Evolutionary conservation across 192 early-diverging fungal genomes (phyloP).

Genomic region (Coemansia asiatica): DNA sequence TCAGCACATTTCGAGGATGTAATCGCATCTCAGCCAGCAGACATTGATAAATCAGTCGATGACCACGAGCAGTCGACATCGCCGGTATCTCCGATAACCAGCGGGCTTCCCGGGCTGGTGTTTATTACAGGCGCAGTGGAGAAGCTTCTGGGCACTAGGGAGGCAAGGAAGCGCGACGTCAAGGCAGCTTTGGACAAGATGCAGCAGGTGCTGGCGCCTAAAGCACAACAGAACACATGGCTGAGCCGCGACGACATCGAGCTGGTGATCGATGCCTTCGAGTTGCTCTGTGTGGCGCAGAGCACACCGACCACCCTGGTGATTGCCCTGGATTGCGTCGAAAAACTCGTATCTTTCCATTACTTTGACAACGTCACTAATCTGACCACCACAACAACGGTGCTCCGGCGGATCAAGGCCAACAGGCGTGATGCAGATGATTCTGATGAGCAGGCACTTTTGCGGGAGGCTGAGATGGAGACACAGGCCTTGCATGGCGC

Average conservation of each 20-base stretch:
- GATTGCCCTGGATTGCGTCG: constrained; percentile 79
- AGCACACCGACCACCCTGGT: constrained; percentile 58
- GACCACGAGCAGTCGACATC: not conserved
- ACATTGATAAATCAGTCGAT: not conserved
- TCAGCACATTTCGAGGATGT: not conserved
- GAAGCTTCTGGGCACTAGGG: constrained; percentile 59
- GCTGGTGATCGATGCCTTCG: constrained; percentile 66
- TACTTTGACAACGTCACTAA: constrained; percentile 54
- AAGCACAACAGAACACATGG: constrained; percentile 14
- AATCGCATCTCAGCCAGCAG: no score
- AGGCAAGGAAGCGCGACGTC: constrained; percentile 56
- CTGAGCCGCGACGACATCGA: constrained; percentile 29
- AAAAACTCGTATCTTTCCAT: constrained; percentile 71
- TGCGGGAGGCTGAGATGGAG: constrained; percentile 7
- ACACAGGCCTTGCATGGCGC: not conserved
- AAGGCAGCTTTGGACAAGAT: constrained; percentile 56
- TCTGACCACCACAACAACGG: constrained; percentile 12
- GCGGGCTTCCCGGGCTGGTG: constrained; percentile 50
- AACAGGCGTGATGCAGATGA: constrained; percentile 9
- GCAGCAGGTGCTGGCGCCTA: constrained; percentile 21
- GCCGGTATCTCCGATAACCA: not conserved
- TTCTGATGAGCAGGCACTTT: constrained; percentile 6
- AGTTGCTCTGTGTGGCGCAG: constrained; percentile 71
- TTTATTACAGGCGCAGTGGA: constrained; percentile 69
- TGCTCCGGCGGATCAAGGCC: constrained; percentile 12